Evolutionary conservation across 2,329 filamentous ascomycete species (phyloP), one percentile per base, ranked within the genome.

Genomic region (Ilyonectria sp.): DNA sequence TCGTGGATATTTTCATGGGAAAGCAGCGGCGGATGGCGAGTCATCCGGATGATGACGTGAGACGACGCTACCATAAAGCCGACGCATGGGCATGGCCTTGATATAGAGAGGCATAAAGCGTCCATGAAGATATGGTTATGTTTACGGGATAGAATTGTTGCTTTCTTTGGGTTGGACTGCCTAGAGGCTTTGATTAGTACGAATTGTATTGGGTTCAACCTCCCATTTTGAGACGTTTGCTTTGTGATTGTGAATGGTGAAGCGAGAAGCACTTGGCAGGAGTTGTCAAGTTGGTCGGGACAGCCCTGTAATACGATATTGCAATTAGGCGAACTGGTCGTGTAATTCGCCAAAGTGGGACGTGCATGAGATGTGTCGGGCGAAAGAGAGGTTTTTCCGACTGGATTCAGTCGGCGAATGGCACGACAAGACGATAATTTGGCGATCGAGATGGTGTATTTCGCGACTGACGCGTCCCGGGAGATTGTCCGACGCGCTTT

Each of bases 71-170:
- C 65, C 71, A 69, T 65, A 70, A 75, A 75, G 74, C 73, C 67
- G 71, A 75, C 75, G 74, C 73, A 75, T 70, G 69, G 72, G 71
- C 71, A 76, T 67, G 69, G 73, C 71, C 74, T 75, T 66, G 73
- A 72, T 46, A 60, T 75, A 78, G 75, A 77, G 68, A 75, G 74
- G 73, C 65, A 65, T 65, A 26, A 61, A 72, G 74, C 70, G 69
- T 73, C 62, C 74, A 76, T 69, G 73, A 74, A 74, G 71, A 79
- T 75, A 71, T 73, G 73, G 73, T 69, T 74, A 76, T 69, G 71
- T 75, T 77, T 70, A 76, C 74, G 73, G 74, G 71, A 80, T 80
- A 80, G 78, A 80, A 75, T 78, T 73, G 65, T 74, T 73, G 76
- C 70, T 73, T 74, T 73, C 58, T 70, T 76, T 75, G 69, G 69